A percentile compares a stretch with the other conserved stretches of the same genome.
Conservation (phyloP, 164 flowering plant species). For the Aristolochia contorta region DNA sequence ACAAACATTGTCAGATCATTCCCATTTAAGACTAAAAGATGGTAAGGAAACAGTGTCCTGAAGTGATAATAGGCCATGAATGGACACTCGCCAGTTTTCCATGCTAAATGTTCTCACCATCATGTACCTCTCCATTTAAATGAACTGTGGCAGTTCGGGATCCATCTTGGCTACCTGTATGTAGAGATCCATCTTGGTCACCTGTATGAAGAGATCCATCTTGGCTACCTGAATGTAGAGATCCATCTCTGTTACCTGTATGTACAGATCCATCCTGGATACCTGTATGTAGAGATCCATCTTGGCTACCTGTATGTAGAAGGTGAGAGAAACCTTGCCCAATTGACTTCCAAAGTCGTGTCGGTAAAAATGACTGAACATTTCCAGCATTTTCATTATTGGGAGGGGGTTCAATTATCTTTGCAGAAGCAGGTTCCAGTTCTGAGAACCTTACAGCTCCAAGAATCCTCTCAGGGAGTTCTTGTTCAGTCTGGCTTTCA, state of each 20-base stretch:
- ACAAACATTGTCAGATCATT: no score
- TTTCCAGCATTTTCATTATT: conserved; percentile 23
- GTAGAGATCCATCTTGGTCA: no score
- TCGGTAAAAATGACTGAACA: conserved; percentile 38
- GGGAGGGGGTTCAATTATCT: conserved; percentile 16
- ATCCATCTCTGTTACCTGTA: conserved; percentile 36
- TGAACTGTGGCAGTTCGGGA: conserved; percentile 19
- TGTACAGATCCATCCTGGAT: no score
- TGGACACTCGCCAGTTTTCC: conserved; percentile 30
- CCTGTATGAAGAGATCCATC: no score
- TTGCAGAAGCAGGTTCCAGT: conserved; percentile 62
- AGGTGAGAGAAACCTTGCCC: conserved; percentile 71
- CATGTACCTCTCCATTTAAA: conserved; percentile 26
- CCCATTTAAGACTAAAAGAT: not conserved
- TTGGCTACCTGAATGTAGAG: conserved; percentile 45
- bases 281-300: conserved; percentile 38
- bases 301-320: conserved; percentile 46
- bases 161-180: conserved; percentile 44
- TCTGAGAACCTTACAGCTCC: conserved; percentile 87
- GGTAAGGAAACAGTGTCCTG: not conserved
- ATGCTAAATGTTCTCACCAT: conserved; percentile 20
- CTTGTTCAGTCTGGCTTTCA: conserved; percentile 67
- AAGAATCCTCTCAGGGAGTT: conserved; percentile 75
- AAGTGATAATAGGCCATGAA: not conserved
- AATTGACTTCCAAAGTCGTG: conserved; percentile 62